phyloP scores from a whole-genome alignment of 2,329 filamentous ascomycete species.

The Fusarium zealandicum region DNA sequence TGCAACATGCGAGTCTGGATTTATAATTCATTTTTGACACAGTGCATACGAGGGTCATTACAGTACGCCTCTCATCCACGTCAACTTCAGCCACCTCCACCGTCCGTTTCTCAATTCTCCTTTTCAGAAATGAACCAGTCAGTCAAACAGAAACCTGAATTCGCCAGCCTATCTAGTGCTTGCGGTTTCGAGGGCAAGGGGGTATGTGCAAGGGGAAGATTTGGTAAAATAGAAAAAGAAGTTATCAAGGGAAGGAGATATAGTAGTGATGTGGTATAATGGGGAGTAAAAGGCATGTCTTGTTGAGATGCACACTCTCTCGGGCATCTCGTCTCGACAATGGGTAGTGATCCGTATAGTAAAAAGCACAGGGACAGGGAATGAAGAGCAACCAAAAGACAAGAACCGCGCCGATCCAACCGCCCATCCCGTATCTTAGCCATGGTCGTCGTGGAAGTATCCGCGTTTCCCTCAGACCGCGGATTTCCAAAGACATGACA shows the following conservation, averaged over 20 bases:
- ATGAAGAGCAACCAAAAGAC: constrained; percentile 30
- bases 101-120: constrained; percentile 22
- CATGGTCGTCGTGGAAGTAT: constrained; percentile 29
- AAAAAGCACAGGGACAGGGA: constrained; percentile 27
- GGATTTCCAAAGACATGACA: constrained; percentile 34
- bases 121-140: constrained; percentile 22
- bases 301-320: constrained; percentile 9
- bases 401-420: constrained; percentile 42
- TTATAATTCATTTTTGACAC: constrained; percentile 12
- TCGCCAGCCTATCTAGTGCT: constrained; percentile 21
- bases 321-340: constrained; percentile 22
- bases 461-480: constrained; percentile 5
- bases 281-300: constrained; percentile 12
- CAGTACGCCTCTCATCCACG: constrained; percentile 21
- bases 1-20: not conserved
- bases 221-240: constrained; percentile 15
- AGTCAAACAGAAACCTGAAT: constrained; percentile 15
- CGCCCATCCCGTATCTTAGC: constrained; percentile 35
- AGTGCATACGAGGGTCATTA: constrained; percentile 28
- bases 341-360: constrained; percentile 31
- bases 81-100: constrained; percentile 3
- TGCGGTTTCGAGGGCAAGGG: constrained; percentile 14
- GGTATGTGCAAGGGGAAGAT: constrained; percentile 37
- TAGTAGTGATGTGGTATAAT: constrained; percentile 32
- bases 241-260: constrained; percentile 16